phyloP scores from a whole-genome alignment of 2,329 filamentous ascomycete genomes.

The Massarina eburnea region DNA sequence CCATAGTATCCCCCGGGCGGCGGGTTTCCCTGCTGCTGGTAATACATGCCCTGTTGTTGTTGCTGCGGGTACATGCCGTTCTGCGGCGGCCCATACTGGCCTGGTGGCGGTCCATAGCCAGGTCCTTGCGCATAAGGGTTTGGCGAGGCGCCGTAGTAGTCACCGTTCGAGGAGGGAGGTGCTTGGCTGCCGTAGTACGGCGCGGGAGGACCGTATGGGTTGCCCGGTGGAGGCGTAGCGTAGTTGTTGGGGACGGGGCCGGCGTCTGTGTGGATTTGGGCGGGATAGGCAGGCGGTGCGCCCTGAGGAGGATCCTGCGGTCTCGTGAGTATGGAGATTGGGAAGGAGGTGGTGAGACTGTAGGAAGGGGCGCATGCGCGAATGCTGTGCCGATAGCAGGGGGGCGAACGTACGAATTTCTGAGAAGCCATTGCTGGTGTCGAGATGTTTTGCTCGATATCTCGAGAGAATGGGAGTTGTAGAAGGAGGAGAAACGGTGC shows the following conservation, averaged over 20 bases:
- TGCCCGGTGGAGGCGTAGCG: constrained; percentile 17
- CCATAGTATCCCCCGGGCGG: constrained; percentile 44
- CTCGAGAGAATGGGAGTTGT: neutral
- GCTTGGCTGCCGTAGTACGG: constrained; percentile 22
- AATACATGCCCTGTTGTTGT: constrained; percentile 37
- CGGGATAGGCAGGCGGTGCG: constrained; percentile 39
- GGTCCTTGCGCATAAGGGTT: constrained; percentile 24
- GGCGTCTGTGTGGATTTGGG: constrained; percentile 35
- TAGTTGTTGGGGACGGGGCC: constrained; percentile 20
- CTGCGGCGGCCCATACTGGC: constrained; percentile 32
- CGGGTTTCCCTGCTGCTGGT: constrained; percentile 36
- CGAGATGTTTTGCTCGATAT: neutral
- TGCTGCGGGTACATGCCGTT: constrained; percentile 20
- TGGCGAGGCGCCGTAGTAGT: constrained; percentile 17
- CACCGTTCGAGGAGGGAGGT: constrained; percentile 11
- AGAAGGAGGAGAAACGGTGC: neutral
- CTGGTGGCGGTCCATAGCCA: constrained; percentile 24
- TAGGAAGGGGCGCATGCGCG: constrained; percentile 1
- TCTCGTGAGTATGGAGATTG: constrained; percentile 6
- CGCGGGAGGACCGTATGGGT: constrained; percentile 21
- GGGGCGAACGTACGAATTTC: constrained; percentile 30
- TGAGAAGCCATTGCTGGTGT: constrained; percentile 15
- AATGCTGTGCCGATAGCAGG: neutral
- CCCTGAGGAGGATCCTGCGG: constrained; percentile 21
- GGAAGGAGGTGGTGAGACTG: neutral